Evolutionary conservation across 75 land plant genomes (phyloP), one percentile per base, ranked within the genome.

Genomic region (Pseudotsuga menziesii): DNA sequence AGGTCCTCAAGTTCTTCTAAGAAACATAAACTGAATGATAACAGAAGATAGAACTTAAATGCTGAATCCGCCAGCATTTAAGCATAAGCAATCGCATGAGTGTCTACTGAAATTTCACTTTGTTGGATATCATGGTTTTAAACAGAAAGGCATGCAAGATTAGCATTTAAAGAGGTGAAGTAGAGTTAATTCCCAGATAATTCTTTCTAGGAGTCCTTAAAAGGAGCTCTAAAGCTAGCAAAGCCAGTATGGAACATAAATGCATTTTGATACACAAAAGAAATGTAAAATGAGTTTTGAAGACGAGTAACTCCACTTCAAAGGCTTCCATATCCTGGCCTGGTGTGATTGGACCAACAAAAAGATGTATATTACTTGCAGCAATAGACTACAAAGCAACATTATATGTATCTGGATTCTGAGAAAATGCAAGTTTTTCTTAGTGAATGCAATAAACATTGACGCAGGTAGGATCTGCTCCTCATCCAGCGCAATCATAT

Each of bases 311-410:
- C 54, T 39, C 23, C 54, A 69, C 48, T 41, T 69, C 52, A 69
- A 69, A 69, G 72, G 44, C 41, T 41, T 67, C 71, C 8, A 67
- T 67, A 36, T 67, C 23, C 52, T 69, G 72, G 72, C 36, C 72
- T 11, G 3, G 44, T 22, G 41, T 7, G 20, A 39, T 39, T 69
- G 35, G 41, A 17, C 41, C 1, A 20, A 69, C n/a, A 69, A 44
- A 64, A 19, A 19, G 48, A 16, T 41, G 25, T 69, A 11, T 12
- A 69, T 35, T 69, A 14, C 11, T 69, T n/a, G 72, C 13, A 17
- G 48, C n/a, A 20, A 9, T 69, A 41, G 72, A 17, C 25, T 69
- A 3, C 69, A 64, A 64, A 16, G 41, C 39, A 64, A 26, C 39
- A 35, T 9, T 48, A 48, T 48, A 48, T 48, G 54, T 48, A 48